A percentile compares a stretch with the other conserved stretches of the same genome.
Conservation (phyloP, 495 filamentous ascomycete genomes). For the Eremomyces bilateralis region DNA sequence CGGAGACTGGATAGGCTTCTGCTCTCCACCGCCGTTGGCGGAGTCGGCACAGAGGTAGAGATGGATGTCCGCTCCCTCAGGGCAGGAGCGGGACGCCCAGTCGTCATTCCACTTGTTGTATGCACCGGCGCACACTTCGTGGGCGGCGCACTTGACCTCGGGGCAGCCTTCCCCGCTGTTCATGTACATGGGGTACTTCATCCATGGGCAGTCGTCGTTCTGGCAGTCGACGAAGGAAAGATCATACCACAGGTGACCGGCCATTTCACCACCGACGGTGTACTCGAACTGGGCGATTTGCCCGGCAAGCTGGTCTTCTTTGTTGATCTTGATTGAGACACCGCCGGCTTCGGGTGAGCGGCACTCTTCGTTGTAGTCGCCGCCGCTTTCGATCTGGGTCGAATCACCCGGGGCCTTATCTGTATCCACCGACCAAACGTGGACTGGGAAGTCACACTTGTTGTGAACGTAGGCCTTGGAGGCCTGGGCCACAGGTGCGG, state of each 20-base stretch:
- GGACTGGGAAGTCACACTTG: slow-evolving; percentile 10
- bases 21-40: too few species aligned
- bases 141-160: slow-evolving; percentile 4
- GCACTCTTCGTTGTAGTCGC: slow-evolving; percentile 10
- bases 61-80: slow-evolving; percentile 3
- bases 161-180: slow-evolving; percentile 11
- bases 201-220: slow-evolving; percentile 7
- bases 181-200: slow-evolving; percentile 8
- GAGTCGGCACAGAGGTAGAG: slow-evolving; percentile 16
- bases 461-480: slow-evolving; percentile 8
- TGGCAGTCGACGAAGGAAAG: slow-evolving; percentile 13
- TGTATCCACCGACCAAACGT: slow-evolving; percentile 8
- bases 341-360: not conserved
- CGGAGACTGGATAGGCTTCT: too few species aligned
- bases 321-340: slow-evolving; percentile 12
- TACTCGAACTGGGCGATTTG: slow-evolving; percentile 13
- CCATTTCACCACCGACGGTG: slow-evolving; percentile 4
- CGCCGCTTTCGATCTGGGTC: slow-evolving; percentile 1
- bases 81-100: slow-evolving; percentile 7
- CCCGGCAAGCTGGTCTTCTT: slow-evolving; percentile 2
- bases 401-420: not conserved
- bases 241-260: slow-evolving; percentile 9
- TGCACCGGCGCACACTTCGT: slow-evolving; percentile 3
- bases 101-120: slow-evolving; percentile 9
- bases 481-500: slow-evolving; percentile 3